These are phyloP conservation scores for Sesbania bispinosa DNA, from an alignment of 306 rosid species.

Conservation along the genomic window DNA sequence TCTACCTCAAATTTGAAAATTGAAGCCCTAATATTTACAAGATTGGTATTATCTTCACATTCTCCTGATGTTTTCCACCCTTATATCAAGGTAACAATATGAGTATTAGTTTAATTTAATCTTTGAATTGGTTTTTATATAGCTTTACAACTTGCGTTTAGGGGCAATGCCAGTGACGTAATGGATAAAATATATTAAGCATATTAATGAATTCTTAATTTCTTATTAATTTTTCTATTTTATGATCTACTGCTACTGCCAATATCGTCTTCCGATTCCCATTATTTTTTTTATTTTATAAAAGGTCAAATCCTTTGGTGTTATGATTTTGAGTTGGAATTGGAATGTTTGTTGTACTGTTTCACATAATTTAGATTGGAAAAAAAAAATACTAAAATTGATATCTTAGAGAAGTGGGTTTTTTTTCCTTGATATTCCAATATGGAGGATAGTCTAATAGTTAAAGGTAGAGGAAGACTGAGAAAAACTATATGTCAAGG, in stretches of 20 bases:
- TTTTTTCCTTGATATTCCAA: not conserved
- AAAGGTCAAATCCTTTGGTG: not conserved
- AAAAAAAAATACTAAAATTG: not conserved
- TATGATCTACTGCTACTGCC: not conserved
- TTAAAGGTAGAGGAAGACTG: too few relatives aligned
- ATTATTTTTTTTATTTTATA: too few relatives aligned
- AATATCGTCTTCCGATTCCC: not conserved
- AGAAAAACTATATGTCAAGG: too few relatives aligned
- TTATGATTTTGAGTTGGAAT: not conserved
- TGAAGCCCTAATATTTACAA: conserved; percentile 87
- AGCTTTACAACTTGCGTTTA: conserved; percentile 3
- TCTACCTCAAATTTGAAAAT: conserved; percentile 98
- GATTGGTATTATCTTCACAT: conserved; percentile 91
- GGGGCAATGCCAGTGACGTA: not conserved
- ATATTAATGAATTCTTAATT: not conserved
- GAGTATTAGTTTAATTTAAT: not conserved
- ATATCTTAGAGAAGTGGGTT: not conserved
- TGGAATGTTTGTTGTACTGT: not conserved
- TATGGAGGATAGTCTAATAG: too few relatives aligned
- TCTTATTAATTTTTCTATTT: not conserved
- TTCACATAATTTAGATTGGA: not conserved
- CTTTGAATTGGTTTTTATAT: conserved; percentile 3
- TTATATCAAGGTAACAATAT: conserved; percentile 64
- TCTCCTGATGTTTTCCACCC: conserved; percentile 96
- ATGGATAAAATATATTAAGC: conserved; percentile 9